phyloP scores from a whole-genome alignment of 2,329 filamentous ascomycete species.

The Apiospora koreana region DNA sequence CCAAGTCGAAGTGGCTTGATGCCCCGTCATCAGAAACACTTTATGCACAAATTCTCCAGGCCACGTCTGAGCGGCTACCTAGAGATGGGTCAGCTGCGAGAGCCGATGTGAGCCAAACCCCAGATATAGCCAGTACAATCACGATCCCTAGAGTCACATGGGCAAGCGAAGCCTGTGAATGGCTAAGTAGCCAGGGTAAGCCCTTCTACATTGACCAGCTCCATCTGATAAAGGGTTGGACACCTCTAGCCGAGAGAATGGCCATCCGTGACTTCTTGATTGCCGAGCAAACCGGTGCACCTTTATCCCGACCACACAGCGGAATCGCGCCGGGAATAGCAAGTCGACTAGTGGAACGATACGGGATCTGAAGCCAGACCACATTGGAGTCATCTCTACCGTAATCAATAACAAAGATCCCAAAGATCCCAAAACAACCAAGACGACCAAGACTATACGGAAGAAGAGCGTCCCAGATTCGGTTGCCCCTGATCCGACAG shows the following conservation, averaged over 20 bases:
- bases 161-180: conserved; percentile 12
- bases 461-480: not conserved
- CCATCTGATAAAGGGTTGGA: conserved; percentile 16
- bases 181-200: conserved; percentile 13
- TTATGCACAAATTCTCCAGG: not conserved
- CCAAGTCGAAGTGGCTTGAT: not conserved
- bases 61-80: not conserved
- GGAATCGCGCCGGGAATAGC: not conserved
- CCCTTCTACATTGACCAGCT: conserved; percentile 18
- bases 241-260: not conserved
- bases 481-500: not conserved
- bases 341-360: not conserved
- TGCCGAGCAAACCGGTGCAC: not conserved
- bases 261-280: not conserved
- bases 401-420: not conserved
- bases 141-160: conserved; percentile 8
- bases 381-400: not conserved
- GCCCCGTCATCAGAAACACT: not conserved
- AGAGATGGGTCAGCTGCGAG: not conserved
- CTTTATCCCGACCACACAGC: not conserved
- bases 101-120: not conserved
- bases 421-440: not conserved
- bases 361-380: not conserved
- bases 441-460: not conserved
- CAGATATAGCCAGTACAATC: not conserved